phyloP scores from a whole-genome alignment of 78 protist genomes.

The Andalucia godoyi region DNA sequence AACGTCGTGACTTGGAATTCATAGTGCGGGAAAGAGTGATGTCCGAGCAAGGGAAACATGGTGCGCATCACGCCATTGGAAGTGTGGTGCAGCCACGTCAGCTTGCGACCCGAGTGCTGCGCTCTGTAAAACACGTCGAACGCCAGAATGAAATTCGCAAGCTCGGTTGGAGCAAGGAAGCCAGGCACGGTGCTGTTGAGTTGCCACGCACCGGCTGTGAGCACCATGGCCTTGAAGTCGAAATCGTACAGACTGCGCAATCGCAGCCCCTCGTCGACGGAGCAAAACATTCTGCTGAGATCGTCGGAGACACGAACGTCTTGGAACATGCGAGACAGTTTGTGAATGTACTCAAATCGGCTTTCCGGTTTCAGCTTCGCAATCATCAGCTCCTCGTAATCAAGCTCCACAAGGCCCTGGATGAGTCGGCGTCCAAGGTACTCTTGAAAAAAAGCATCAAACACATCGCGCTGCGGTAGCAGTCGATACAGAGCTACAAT shows the following conservation, averaged over 20 bases:
- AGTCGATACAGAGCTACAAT: too few relatives aligned
- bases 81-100: not conserved
- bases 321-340: not conserved
- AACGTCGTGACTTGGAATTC: conserved; percentile 7
- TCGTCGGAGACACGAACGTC: conserved; percentile 5
- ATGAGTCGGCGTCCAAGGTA: too few relatives aligned
- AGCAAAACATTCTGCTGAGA: not conserved
- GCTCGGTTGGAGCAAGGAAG: not conserved
- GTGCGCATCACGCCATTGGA: not conserved
- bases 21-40: too few relatives aligned
- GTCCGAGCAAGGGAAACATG: not conserved
- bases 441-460: too few relatives aligned
- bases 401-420: not conserved
- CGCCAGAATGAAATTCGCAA: not conserved
- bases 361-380: not conserved
- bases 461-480: too few relatives aligned
- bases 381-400: not conserved
- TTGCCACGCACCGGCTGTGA: conserved; percentile 1
- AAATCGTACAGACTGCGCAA: not conserved
- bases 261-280: not conserved
- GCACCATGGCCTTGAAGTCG: not conserved
- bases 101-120: not conserved
- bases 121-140: conserved; percentile 2
- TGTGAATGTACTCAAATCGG: conserved; percentile 7
- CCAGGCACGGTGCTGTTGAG: not conserved